Conservation (phyloP, 140 eudicot genomes). For the Cichorium intybus region DNA sequence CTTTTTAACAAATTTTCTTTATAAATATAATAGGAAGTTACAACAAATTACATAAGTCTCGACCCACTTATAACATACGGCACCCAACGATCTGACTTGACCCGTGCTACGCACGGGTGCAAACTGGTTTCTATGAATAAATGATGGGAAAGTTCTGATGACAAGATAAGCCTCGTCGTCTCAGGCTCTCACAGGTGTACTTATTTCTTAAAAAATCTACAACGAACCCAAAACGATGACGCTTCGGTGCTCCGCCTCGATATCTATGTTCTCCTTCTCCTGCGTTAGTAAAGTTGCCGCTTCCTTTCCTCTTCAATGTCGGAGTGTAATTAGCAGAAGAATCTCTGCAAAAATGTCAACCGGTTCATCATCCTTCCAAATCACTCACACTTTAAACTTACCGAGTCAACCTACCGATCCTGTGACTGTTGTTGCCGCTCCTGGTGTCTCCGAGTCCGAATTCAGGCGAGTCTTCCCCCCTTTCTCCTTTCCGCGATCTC, state of each 20-base stretch:
- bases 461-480: constrained; percentile 48
- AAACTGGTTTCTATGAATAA: too few species aligned
- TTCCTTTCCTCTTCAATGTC: constrained; percentile 19
- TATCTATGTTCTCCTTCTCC: constrained; percentile 13
- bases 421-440: constrained; percentile 64
- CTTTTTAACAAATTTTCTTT: too few species aligned
- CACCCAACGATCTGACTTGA: too few species aligned
- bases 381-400: constrained; percentile 53
- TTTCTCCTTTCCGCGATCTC: background rate
- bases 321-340: constrained; percentile 11
- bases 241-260: background rate
- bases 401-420: constrained; percentile 63
- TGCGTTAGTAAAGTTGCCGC: constrained; percentile 13
- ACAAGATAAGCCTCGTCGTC: too few species aligned
- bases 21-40: too few species aligned
- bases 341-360: constrained; percentile 50
- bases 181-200: too few species aligned
- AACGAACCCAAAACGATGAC: background rate
- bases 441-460: constrained; percentile 72
- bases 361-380: constrained; percentile 35
- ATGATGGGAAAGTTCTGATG: too few species aligned
- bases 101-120: too few species aligned
- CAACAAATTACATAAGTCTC: too few species aligned
- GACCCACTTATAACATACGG: too few species aligned
- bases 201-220: background rate